These are phyloP conservation scores for Podaxis pistillaris DNA, from an alignment of 768 basidiomycete species.

Conservation along the genomic window DNA sequence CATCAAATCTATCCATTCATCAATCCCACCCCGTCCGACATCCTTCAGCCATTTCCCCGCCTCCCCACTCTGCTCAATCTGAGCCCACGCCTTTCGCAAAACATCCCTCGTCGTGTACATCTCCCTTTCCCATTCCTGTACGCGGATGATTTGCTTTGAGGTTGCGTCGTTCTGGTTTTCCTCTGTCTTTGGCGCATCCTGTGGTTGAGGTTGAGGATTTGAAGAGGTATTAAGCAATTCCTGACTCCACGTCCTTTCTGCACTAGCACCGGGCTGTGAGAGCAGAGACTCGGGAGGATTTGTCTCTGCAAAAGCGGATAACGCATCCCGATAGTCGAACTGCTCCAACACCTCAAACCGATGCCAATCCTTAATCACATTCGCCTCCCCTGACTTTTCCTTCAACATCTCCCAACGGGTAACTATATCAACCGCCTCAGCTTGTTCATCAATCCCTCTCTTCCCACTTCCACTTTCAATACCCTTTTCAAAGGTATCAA, in stretches of 20 bases:
- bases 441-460: conserved; percentile 13
- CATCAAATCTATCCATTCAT: conserved; percentile 62
- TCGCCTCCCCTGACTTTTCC: conserved; percentile 12
- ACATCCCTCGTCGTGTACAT: conserved; percentile 46
- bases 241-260: neutral
- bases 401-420: conserved; percentile 46
- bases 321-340: conserved; percentile 64
- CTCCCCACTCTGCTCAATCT: conserved; percentile 53
- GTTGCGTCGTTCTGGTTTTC: neutral
- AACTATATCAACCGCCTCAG: conserved; percentile 48
- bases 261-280: neutral
- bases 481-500: conserved; percentile 43
- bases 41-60: conserved; percentile 59
- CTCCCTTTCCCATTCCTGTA: conserved; percentile 57
- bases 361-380: conserved; percentile 58
- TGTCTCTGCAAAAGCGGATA: conserved; percentile 46
- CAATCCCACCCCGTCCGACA: conserved; percentile 55
- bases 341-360: conserved; percentile 50
- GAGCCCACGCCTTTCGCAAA: conserved; percentile 57
- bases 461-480: neutral
- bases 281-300: conserved; percentile 12
- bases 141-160: conserved; percentile 23
- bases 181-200: conserved; percentile 1
- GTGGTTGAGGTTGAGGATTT: conserved; percentile 19
- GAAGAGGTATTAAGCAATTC: neutral